Conservation (phyloP, 2,329 filamentous ascomycete species). For the Aurifilum marmelostoma region DNA sequence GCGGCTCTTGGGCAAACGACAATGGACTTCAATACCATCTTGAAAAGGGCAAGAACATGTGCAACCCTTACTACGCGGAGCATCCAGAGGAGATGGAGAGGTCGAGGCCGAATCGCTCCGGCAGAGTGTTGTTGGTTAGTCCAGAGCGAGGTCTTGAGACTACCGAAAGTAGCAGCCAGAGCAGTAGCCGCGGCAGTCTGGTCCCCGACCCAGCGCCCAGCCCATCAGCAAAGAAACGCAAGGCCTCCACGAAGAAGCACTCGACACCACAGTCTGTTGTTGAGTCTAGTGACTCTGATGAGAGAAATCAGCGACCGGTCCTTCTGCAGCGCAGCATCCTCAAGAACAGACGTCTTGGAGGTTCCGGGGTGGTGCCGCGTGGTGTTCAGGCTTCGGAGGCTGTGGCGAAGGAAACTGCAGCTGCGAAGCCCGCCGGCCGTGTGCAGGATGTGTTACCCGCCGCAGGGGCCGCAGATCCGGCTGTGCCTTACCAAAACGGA, state of each 20-base stretch:
- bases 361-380: slow-evolving; percentile 17
- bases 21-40: slow-evolving; percentile 62
- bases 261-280: not conserved
- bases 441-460: not conserved
- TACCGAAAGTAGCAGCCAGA: slow-evolving; percentile 3
- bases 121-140: slow-evolving; percentile 6
- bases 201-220: slow-evolving; percentile 9
- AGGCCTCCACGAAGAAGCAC: slow-evolving; percentile 3
- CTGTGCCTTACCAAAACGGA: not conserved
- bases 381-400: slow-evolving; percentile 26
- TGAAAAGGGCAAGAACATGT: slow-evolving; percentile 56
- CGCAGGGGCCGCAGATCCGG: not conserved
- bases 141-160: slow-evolving; percentile 9
- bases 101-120: slow-evolving; percentile 14
- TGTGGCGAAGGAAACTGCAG: slow-evolving; percentile 22
- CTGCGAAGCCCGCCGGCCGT: slow-evolving; percentile 3
- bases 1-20: slow-evolving; percentile 60
- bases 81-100: slow-evolving; percentile 32
- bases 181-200: slow-evolving; percentile 5
- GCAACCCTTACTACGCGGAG: slow-evolving; percentile 53
- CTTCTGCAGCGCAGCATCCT: slow-evolving; percentile 23
- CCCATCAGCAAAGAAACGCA: not conserved
- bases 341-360: slow-evolving; percentile 14
- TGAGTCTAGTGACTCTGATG: slow-evolving; percentile 1
- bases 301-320: slow-evolving; percentile 18